Evolutionary conservation across 1,284 basidiomycete genomes (phyloP), one percentile per base, ranked within the genome.

Genomic region (Stygiomarasmius scandens): DNA sequence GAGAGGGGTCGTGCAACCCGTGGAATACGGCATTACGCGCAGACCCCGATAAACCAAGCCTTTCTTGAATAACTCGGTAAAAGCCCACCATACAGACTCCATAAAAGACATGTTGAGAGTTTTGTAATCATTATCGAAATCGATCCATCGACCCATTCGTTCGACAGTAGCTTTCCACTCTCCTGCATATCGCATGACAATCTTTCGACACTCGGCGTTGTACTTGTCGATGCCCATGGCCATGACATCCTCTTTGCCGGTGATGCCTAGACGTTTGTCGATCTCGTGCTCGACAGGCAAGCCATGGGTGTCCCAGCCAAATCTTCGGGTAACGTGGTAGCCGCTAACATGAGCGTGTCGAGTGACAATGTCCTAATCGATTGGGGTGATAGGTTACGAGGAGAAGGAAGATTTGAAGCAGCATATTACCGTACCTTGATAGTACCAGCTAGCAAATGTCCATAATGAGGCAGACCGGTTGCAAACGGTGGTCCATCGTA

Each of bases 71-170:
- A 99, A 83, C 71, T 95, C 87, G 58, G 87, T 83, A 76, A 99
- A 99, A n/a, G 94, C 96, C 97, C 97, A 99, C 97, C 97, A 99
- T 14, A 98, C 94, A 47, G 88, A 90, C 80, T 99, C 97, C 97
- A 99, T 99, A 74, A 95, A 99, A 22, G 85, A 81, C 5, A 88
- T 76, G 71, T 99, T 93, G 62, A 99, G 84, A 12, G 97, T 99
- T 79, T 98, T 98, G 85, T 99, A 99, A 66, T 97, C 97, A 65
- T 97, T 93, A 77, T 99, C 97, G 69, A 99, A 99, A 75, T 99
- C 97, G 76, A 99, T 99, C 97, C 97, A 99, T 61, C 97, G 87
- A 41, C 96, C 97, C 90, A 99, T 96, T 62, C 97, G 87, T 74
- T 98, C 96, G 58, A 99, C 96, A 4, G 95, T 99, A 38, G 77